Conservation (phyloP, 768 basidiomycete genomes). For the Lactifluus rugatus region DNA sequence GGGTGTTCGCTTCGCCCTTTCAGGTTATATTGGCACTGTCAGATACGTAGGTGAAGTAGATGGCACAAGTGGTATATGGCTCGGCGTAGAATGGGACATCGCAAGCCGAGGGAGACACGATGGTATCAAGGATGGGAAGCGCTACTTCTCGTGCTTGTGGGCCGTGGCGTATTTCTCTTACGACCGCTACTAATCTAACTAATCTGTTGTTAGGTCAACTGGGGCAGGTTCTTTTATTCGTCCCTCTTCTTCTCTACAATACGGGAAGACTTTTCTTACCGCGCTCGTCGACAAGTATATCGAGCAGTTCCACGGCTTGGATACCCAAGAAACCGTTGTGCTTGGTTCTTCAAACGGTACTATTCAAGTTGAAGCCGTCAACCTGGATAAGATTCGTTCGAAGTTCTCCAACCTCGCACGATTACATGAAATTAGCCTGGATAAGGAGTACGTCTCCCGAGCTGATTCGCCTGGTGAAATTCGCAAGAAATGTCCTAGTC, state of each 20-base stretch:
- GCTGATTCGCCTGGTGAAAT: conserved; percentile 45
- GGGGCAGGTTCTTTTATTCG: conserved; percentile 76
- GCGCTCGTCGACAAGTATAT: conserved; percentile 75
- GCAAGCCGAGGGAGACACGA: conserved; percentile 77
- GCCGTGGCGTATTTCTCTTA: conserved; percentile 19
- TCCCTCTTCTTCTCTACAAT: conserved; percentile 44
- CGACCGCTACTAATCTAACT: neutral
- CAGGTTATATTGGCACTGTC: conserved; percentile 56
- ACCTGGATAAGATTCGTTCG: conserved; percentile 65
- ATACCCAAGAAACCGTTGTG: conserved; percentile 49
- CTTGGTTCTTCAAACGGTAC: conserved; percentile 76
- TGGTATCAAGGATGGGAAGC: conserved; percentile 65
- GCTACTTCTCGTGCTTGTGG: conserved; percentile 75
- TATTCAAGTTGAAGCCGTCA: conserved; percentile 81
- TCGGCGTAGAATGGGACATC: conserved; percentile 98
- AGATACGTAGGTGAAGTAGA: conserved; percentile 57
- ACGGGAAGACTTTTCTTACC: conserved; percentile 62
- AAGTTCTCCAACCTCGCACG: conserved; percentile 57
- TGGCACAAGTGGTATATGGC: conserved; percentile 61
- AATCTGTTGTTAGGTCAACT: conserved; percentile 35
- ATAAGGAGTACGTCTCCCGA: conserved; percentile 51
- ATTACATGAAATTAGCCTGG: conserved; percentile 73
- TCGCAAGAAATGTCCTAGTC: conserved; percentile 55
- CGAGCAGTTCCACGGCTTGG: conserved; percentile 45
- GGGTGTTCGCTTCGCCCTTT: conserved; percentile 47